phyloP scores from a whole-genome alignment of 768 basidiomycete species.

The Boletus tylopilopsis region DNA sequence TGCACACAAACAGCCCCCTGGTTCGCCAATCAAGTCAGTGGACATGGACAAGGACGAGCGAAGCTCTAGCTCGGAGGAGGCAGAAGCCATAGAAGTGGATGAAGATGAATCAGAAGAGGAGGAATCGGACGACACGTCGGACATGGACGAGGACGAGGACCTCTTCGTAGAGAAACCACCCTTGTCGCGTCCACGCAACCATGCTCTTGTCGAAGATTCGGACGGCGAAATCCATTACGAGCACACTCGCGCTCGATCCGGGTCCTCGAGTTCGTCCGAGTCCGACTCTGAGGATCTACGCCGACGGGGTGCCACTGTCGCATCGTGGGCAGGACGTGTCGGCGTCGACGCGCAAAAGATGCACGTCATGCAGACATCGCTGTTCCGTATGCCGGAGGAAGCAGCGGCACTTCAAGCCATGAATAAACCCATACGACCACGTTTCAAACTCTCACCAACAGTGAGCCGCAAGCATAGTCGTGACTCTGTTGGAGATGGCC shows the following conservation, averaged over 20 bases:
- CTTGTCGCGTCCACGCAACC: slow-evolving; percentile 37
- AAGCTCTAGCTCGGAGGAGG: slow-evolving; percentile 27
- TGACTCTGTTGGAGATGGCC: slow-evolving; percentile 72
- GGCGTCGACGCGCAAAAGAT: slow-evolving; percentile 85
- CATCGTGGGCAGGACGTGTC: slow-evolving; percentile 68
- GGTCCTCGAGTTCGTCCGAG: slow-evolving; percentile 25
- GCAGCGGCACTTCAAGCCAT: slow-evolving; percentile 59
- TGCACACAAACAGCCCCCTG: slow-evolving; percentile 12
- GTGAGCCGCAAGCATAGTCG: slow-evolving; percentile 70
- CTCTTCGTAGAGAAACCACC: slow-evolving; percentile 27
- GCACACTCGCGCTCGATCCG: slow-evolving; percentile 34
- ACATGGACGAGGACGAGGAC: slow-evolving; percentile 55
- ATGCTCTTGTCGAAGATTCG: slow-evolving; percentile 51
- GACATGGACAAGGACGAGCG: slow-evolving; percentile 32
- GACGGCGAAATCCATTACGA: slow-evolving; percentile 51
- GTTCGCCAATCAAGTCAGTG: slow-evolving; percentile 20
- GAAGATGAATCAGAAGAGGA: slow-evolving; percentile 34
- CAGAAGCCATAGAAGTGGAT: slow-evolving; percentile 29
- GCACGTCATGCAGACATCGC: slow-evolving; percentile 89
- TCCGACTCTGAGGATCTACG: slow-evolving; percentile 18
- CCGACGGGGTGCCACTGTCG: slow-evolving; percentile 43
- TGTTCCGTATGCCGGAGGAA: slow-evolving; percentile 78
- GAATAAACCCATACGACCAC: slow-evolving; percentile 38
- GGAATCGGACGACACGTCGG: slow-evolving; percentile 39
- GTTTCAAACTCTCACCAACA: slow-evolving; percentile 34